Evolutionary conservation across 192 early-diverging fungal genomes (phyloP).

Genomic region (Umbelopsis sp.): DNA sequence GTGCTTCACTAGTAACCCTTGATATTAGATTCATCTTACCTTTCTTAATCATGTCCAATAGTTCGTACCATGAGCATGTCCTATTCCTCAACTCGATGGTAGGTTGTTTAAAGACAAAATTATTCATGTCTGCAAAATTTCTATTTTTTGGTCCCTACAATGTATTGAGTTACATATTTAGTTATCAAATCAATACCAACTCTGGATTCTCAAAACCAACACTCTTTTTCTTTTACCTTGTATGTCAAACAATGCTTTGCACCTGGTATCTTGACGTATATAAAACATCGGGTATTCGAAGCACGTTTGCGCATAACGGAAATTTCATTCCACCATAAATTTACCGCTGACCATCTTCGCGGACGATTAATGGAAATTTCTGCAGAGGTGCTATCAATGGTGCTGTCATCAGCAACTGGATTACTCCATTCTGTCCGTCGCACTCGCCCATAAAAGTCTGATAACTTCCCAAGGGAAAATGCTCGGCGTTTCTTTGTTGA

Average conservation of each 20-base stretch:
- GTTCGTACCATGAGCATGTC: slow-evolving; percentile 72
- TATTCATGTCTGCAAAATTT: slow-evolving; percentile 65
- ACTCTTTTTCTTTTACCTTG: slow-evolving; percentile 42
- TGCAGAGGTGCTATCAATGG: background rate
- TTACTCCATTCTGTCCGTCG: background rate
- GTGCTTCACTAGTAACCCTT: background rate
- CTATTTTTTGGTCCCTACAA: slow-evolving; percentile 65
- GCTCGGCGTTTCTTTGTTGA: background rate
- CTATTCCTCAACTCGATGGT: slow-evolving; percentile 72
- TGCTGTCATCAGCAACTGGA: background rate
- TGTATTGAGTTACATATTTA: background rate
- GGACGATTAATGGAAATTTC: background rate
- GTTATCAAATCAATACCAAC: background rate
- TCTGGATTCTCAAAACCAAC: background rate
- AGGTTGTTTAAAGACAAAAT: slow-evolving; percentile 67
- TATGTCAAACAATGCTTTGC: slow-evolving; percentile 78
- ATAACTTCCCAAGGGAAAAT: slow-evolving; percentile 2
- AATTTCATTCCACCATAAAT: slow-evolving; percentile 11
- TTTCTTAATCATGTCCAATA: slow-evolving; percentile 60
- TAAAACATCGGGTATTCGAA: slow-evolving; percentile 77
- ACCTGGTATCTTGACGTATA: slow-evolving; percentile 82
- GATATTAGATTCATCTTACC: slow-evolving; percentile 35
- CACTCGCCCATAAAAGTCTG: slow-evolving; percentile 4
- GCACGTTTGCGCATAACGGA: slow-evolving; percentile 75
- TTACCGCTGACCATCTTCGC: background rate